Evolutionary conservation across 495 filamentous ascomycete genomes (phyloP).

Genomic region (Halenospora varia): DNA sequence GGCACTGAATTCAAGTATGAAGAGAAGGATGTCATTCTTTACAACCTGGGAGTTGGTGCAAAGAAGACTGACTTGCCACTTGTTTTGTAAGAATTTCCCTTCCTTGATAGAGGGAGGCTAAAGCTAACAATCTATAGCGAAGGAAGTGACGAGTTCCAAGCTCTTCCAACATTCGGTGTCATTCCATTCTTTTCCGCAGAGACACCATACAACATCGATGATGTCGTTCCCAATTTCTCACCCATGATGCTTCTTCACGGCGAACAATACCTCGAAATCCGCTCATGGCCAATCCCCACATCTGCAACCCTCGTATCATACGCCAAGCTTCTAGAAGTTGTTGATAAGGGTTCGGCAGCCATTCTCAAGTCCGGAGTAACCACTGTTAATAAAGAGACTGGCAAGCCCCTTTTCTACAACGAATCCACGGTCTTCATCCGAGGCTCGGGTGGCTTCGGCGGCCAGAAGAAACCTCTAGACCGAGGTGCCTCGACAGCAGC

Average conservation of each 20-base stretch:
- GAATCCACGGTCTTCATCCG: slow-evolving; percentile 89
- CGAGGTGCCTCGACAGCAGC: slow-evolving; percentile 74
- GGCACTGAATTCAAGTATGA: slow-evolving; percentile 79
- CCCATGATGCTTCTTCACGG: slow-evolving; percentile 99
- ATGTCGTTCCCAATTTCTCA: slow-evolving; percentile 89
- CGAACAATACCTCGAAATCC: slow-evolving; percentile 96
- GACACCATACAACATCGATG: slow-evolving; percentile 73
- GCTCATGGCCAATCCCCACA: slow-evolving; percentile 92
- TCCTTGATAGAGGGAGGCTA: not conserved
- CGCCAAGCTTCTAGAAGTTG: slow-evolving; percentile 85
- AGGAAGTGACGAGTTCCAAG: slow-evolving; percentile 85
- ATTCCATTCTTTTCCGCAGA: slow-evolving; percentile 87
- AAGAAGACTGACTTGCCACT: slow-evolving; percentile 86
- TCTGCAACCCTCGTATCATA: slow-evolving; percentile 73
- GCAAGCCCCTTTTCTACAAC: slow-evolving; percentile 95
- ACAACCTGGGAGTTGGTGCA: slow-evolving; percentile 93
- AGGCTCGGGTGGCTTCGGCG: slow-evolving; percentile 89
- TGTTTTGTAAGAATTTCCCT: slow-evolving; percentile 51
- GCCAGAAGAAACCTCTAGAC: slow-evolving; percentile 71
- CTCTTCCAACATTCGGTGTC: slow-evolving; percentile 90
- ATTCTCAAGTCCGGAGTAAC: slow-evolving; percentile 75
- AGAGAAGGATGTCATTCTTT: slow-evolving; percentile 86
- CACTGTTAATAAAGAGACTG: slow-evolving; percentile 74
- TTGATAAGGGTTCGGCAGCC: slow-evolving; percentile 92
- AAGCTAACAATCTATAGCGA: slow-evolving; percentile 41